phyloP scores from a whole-genome alignment of 225 moss, liverwort and hornwort genomes.

The Ulota crispa region DNA sequence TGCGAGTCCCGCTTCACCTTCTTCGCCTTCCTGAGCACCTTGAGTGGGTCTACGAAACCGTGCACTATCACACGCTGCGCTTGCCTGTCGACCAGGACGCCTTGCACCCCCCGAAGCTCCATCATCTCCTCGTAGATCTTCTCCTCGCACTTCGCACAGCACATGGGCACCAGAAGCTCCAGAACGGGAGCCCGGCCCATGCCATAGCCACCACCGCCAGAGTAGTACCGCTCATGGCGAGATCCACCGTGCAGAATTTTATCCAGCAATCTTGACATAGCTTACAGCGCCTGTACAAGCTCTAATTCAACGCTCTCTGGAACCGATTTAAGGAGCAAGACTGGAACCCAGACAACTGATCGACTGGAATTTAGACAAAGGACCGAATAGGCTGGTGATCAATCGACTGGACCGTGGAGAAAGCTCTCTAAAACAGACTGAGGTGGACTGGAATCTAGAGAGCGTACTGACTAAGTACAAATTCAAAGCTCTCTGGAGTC shows the following conservation, averaged over 20 bases:
- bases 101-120: constrained; percentile 47
- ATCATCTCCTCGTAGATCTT: constrained; percentile 51
- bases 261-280: constrained; percentile 6
- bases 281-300: background rate
- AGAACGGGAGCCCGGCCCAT: constrained; percentile 12
- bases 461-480: background rate
- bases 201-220: constrained; percentile 17
- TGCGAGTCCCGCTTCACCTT: constrained; percentile 51
- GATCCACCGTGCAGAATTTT: background rate
- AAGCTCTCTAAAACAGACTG: background rate
- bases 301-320: background rate
- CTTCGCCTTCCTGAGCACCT: constrained; percentile 43
- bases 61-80: constrained; percentile 38
- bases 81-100: constrained; percentile 37
- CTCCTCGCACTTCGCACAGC: constrained; percentile 53
- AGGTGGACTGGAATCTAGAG: background rate
- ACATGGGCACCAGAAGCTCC: constrained; percentile 56
- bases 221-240: background rate
- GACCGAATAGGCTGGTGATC: background rate
- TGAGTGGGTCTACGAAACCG: constrained; percentile 45
- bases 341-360: too few species aligned
- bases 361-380: background rate
- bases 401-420: too few species aligned
- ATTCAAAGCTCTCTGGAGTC: background rate
- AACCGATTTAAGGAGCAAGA: too few species aligned